Evolutionary conservation across 495 filamentous ascomycete genomes (phyloP), one percentile per base, ranked within the genome.

Genomic region (Hypomontagnella monticulosa): DNA sequence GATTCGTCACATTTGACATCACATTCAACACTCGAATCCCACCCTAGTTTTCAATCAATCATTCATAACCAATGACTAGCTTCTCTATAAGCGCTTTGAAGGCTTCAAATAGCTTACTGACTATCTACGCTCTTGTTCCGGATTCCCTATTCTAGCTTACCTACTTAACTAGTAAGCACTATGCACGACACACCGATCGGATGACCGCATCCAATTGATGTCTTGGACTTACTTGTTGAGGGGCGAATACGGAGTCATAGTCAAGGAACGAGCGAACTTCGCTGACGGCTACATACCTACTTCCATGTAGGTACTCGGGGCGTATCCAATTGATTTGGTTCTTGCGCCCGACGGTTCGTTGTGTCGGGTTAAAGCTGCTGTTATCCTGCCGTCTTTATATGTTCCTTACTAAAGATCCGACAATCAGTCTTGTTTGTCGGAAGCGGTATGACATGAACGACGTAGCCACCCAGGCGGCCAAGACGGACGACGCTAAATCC

Each of bases 401-500:
- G 44, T 54, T 42, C 42, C 52, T 53, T 16, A 56, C 56, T 52
- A 50, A 44, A 36, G 27, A 12, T 14, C 36, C n/a, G 36, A 38
- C 10, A 14, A 38, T 38, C 3, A 38, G 43, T 40, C 30, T 59
- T 55, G 42, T 49, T 55, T 42, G 36, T 62, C 41, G 50, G 16
- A 60, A 30, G 49, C 50, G 55, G 36, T 64, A 53, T 40, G 42
- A 33, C 58, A 54, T 55, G 33, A 50, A 42, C 48, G 47, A 30
- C 12, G 41, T 33, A 9, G 34, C 14, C 12, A 37, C 18, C 23
- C 15, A 32, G 36, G 14, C 12, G 38, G 48, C 50, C 23, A 54
- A 50, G 65, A 46, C n/a, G 30, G 11, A 8, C 47, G 18, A 41
- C 43, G 50, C 66, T 61, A 69, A 60, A 69, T 69, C 60, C 66